phyloP scores from a whole-genome alignment of 164 flowering plant species.

The Taxillus chinensis region DNA sequence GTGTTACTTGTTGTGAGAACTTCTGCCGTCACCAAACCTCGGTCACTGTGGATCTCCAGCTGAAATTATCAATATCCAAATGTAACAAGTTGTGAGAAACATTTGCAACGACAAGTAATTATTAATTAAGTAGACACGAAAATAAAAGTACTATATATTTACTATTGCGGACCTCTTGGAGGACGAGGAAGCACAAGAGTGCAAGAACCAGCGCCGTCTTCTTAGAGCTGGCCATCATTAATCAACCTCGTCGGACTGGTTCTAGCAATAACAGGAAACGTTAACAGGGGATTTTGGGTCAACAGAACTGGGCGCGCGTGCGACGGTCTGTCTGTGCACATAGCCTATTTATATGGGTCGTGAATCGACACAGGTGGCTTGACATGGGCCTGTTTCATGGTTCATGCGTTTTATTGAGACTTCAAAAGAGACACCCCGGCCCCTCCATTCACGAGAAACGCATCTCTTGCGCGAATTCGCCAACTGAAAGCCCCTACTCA shows the following conservation, averaged over 20 bases:
- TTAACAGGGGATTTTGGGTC: no score
- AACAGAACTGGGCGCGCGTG: no score
- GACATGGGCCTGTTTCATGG: no score
- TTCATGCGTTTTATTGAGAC: not conserved
- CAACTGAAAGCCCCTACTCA: not conserved
- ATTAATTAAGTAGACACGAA: no score
- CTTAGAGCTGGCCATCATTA: slow-evolving; percentile 13
- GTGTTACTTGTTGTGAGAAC: not conserved
- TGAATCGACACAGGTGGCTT: no score
- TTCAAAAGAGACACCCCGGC: not conserved
- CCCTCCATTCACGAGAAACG: not conserved
- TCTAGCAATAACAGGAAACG: no score
- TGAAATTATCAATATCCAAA: not conserved
- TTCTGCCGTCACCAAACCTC: not conserved
- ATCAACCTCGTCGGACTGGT: no score
- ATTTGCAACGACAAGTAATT: no score
- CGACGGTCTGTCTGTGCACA: no score
- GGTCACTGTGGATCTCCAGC: slow-evolving; percentile 9
- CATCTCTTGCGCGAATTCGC: not conserved
- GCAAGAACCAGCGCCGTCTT: slow-evolving; percentile 6
- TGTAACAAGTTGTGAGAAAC: no score
- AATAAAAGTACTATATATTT: no score
- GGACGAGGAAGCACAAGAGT: slow-evolving; percentile 15
- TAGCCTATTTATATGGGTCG: no score
- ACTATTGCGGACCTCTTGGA: slow-evolving; percentile 13